phyloP scores from a whole-genome alignment of 257 asterid genomes.

The Leonotis leonurus region DNA sequence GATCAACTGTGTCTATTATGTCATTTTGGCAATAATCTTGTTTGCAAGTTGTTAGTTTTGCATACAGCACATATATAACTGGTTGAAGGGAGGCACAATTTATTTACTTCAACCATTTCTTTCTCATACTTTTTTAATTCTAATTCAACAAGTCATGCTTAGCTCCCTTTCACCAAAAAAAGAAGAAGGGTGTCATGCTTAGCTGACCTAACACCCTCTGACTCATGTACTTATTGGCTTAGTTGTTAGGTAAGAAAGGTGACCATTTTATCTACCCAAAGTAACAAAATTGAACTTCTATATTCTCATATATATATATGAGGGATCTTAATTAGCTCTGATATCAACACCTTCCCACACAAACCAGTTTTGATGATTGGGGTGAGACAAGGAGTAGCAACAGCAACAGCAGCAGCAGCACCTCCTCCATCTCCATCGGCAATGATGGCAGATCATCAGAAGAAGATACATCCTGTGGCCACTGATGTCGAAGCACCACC shows the following conservation, averaged over 20 bases:
- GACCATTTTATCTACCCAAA: slow-evolving; percentile 21
- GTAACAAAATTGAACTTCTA: background rate
- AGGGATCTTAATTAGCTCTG: background rate
- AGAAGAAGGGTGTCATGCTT: background rate
- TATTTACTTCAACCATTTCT: background rate
- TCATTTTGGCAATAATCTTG: too few relatives aligned
- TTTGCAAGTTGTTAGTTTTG: background rate
- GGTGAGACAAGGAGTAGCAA: background rate
- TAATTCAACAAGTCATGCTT: slow-evolving; percentile 13
- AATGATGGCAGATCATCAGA: slow-evolving; percentile 54
- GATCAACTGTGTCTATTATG: background rate
- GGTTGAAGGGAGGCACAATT: background rate
- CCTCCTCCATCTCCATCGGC: background rate
- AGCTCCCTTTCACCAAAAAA: slow-evolving; percentile 15
- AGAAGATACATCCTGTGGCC: slow-evolving; percentile 60
- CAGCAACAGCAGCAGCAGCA: too few relatives aligned
- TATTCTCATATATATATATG: background rate
- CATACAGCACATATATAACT: background rate
- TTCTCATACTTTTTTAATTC: background rate
- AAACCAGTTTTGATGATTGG: background rate
- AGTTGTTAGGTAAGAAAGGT: slow-evolving; percentile 24
- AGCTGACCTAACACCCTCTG: slow-evolving; percentile 39
- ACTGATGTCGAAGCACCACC: slow-evolving; percentile 30
- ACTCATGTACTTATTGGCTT: slow-evolving; percentile 15
- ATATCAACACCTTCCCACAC: slow-evolving; percentile 9